A percentile compares a stretch with the other conserved stretches of the same genome.
Evolutionary conservation across 2,329 filamentous ascomycete genomes (phyloP).

Genomic region (Aspergillus persii): DNA sequence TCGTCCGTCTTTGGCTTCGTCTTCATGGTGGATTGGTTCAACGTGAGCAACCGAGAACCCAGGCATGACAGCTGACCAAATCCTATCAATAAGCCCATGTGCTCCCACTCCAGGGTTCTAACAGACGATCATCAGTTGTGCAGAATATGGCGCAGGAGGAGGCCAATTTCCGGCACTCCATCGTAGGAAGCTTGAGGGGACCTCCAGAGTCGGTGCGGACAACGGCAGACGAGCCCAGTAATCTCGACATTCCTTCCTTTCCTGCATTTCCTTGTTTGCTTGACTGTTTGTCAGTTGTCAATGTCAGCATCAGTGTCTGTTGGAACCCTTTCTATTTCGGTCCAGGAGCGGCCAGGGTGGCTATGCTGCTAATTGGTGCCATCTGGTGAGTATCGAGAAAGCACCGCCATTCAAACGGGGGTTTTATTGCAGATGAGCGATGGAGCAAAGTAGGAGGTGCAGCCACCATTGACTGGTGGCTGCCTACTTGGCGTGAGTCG

Average conservation of each 20-base stretch:
- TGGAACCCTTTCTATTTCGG: background rate
- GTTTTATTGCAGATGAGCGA: background rate
- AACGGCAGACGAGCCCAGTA: background rate
- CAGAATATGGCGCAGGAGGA: background rate
- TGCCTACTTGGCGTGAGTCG: background rate
- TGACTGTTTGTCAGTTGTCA: background rate
- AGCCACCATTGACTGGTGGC: background rate
- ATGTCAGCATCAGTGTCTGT: background rate
- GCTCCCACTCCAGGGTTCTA: background rate
- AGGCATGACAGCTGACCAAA: background rate
- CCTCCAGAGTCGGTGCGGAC: background rate
- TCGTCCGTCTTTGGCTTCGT: background rate
- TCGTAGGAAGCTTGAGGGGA: background rate
- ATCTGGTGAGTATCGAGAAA: background rate
- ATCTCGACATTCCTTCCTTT: background rate
- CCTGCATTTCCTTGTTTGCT: background rate
- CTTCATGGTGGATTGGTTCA: background rate
- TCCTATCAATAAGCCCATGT: background rate
- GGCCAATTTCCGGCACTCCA: background rate
- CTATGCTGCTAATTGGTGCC: background rate
- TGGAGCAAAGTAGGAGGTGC: background rate
- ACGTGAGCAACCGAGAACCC: background rate
- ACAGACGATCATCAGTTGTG: background rate
- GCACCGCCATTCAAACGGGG: background rate
- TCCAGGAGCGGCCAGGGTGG: background rate